A percentile compares a stretch with the other conserved stretches of the same genome.
Evolutionary conservation across 2,329 filamentous ascomycete genomes (phyloP).

Genomic region (Cercospora zeina): DNA sequence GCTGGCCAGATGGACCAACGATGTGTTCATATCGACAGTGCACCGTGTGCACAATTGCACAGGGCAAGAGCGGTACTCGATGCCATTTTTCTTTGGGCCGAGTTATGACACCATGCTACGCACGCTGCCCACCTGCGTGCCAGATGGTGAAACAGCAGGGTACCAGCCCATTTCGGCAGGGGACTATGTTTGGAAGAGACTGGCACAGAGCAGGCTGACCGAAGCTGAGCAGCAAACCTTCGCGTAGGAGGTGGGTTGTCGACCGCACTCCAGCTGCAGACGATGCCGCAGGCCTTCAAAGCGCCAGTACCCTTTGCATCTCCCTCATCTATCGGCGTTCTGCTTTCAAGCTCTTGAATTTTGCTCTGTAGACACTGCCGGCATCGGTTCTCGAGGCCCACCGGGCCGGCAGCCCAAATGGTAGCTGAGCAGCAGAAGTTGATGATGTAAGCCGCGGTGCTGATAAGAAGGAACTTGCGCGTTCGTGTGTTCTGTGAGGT

Average conservation of each 20-base stretch:
- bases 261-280: background rate
- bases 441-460: background rate
- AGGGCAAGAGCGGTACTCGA: constrained; percentile 44
- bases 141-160: constrained; percentile 20
- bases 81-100: constrained; percentile 53
- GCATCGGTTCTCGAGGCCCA: background rate
- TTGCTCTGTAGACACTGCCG: background rate
- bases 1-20: constrained; percentile 52
- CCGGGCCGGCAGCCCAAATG: background rate
- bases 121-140: constrained; percentile 28
- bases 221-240: constrained; percentile 25
- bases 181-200: constrained; percentile 30
- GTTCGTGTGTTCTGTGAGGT: background rate
- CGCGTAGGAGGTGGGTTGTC: constrained; percentile 47
- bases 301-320: background rate
- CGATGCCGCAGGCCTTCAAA: background rate
- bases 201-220: constrained; percentile 28
- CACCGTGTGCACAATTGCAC: constrained; percentile 51
- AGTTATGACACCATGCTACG: constrained; percentile 41
- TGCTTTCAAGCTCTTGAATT: background rate
- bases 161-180: constrained; percentile 33
- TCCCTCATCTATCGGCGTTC: background rate
- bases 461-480: background rate
- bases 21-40: constrained; percentile 47
- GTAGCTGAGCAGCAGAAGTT: background rate